Percentiles rank a stretch among this genome's conserved stretches.
phyloP scores from a whole-genome alignment of 345 rosid genomes.

The Noccaea bulbosa region DNA sequence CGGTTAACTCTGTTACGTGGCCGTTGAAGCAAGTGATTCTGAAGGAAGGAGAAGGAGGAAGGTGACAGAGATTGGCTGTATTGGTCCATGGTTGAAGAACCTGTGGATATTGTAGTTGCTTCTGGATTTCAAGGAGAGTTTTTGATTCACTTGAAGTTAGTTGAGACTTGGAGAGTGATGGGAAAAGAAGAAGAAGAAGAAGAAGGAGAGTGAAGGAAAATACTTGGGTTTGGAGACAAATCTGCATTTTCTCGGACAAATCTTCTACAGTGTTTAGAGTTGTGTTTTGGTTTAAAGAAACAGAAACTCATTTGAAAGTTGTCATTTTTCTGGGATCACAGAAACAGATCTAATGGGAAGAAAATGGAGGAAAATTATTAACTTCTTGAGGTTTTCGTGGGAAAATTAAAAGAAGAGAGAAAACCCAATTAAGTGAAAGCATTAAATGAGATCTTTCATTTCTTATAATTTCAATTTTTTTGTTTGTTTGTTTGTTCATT shows the following conservation, averaged over 20 bases:
- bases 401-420: slow-evolving; percentile 19
- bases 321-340: slow-evolving; percentile 24
- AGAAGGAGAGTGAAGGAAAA: slow-evolving; percentile 36
- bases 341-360: slow-evolving; percentile 26
- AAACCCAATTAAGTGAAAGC: slow-evolving; percentile 28
- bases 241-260: slow-evolving; percentile 35
- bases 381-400: slow-evolving; percentile 23
- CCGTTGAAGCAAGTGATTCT: slow-evolving; percentile 56
- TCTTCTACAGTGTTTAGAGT: slow-evolving; percentile 11
- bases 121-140: slow-evolving; percentile 61
- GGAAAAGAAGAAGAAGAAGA: slow-evolving; percentile 35
- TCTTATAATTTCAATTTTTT: not conserved
- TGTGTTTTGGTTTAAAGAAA: slow-evolving; percentile 31
- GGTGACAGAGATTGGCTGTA: slow-evolving; percentile 75
- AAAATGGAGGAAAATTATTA: not conserved
- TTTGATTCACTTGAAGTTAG: slow-evolving; percentile 57
- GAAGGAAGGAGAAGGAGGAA: slow-evolving; percentile 66
- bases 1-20: slow-evolving; percentile 60
- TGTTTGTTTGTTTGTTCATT: slow-evolving; percentile 42
- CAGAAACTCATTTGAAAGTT: slow-evolving; percentile 19
- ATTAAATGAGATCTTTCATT: slow-evolving; percentile 24
- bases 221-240: slow-evolving; percentile 4
- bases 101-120: slow-evolving; percentile 69
- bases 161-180: slow-evolving; percentile 55
- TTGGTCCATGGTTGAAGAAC: slow-evolving; percentile 74